These are phyloP conservation scores for Aegilops longissima DNA, from an alignment of 176 grass and related monocot genomes.

Conservation along the genomic window DNA sequence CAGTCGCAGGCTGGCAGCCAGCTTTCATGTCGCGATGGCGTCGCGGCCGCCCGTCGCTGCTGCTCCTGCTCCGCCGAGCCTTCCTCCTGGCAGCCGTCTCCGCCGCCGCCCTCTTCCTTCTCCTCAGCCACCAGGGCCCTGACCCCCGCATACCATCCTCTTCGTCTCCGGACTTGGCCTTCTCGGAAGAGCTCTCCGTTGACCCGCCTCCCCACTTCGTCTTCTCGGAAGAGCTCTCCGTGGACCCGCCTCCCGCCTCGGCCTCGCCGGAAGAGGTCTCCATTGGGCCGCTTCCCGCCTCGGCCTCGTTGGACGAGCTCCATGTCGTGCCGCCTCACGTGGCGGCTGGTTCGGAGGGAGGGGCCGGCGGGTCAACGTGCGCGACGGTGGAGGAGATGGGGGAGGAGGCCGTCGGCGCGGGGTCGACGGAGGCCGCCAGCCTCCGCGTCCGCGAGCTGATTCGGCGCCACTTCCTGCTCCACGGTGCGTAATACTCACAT, in stretches of 20 bases:
- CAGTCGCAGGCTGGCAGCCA: conserved; percentile 6
- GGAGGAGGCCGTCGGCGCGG: conserved; percentile 38
- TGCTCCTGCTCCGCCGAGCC: conserved; percentile 19
- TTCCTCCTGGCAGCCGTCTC: conserved; percentile 30
- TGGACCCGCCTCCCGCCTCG: background rate
- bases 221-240: background rate
- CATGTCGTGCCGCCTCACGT: background rate
- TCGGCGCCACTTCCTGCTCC: conserved; percentile 69
- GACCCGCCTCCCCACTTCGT: background rate
- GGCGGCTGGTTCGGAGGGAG: background rate
- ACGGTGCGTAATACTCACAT: conserved; percentile 35
- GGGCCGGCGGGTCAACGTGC: conserved; percentile 14
- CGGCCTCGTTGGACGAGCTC: background rate
- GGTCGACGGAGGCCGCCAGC: conserved; percentile 52
- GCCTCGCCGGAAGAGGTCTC: background rate
- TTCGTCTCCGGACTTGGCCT: background rate
- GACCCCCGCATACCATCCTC: conserved; percentile 1
- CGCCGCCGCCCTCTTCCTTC: conserved; percentile 23
- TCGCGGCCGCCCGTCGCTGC: background rate
- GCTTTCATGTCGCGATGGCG: conserved; percentile 9
- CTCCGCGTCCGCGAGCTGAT: conserved; percentile 69
- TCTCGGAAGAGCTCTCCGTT: background rate
- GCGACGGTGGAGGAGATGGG: conserved; percentile 93
- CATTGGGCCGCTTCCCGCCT: background rate
- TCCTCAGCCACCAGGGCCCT: conserved; percentile 25